Conservation (phyloP, 2,329 filamentous ascomycete genomes). For the Neurospora crassa region DNA sequence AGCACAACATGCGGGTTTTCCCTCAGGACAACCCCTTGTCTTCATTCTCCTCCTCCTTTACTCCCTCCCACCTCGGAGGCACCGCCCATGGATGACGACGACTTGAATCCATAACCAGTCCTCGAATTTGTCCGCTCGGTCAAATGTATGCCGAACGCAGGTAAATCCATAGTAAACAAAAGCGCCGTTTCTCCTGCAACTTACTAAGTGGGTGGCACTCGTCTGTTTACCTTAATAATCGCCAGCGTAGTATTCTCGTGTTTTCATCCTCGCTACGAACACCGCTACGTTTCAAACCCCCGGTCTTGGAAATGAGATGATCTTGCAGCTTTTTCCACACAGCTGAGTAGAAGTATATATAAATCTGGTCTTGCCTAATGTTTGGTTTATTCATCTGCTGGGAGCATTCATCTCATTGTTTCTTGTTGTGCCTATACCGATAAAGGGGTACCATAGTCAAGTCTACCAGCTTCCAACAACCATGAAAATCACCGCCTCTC, state of each 20-base stretch:
- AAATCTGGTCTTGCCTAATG: background rate
- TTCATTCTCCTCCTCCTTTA: background rate
- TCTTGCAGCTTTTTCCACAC: background rate
- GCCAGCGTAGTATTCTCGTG: background rate
- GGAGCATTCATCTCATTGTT: background rate
- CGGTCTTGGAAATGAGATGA: background rate
- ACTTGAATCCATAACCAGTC: background rate
- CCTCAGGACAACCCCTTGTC: background rate
- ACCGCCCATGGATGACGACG: background rate
- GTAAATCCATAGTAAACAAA: background rate
- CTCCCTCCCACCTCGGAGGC: background rate
- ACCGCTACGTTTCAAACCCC: background rate
- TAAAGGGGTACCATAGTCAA: background rate
- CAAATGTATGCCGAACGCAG: background rate
- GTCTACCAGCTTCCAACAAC: background rate
- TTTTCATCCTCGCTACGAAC: background rate
- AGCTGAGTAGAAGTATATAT: background rate
- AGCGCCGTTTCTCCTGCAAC: constrained; percentile 1
- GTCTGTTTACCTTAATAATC: background rate
- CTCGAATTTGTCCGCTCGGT: background rate
- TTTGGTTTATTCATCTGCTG: background rate
- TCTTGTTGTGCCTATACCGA: background rate
- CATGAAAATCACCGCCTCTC: background rate
- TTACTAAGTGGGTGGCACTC: constrained; percentile 9
- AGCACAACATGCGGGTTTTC: background rate